Base-by-base conservation (phyloP, 495 filamentous ascomycete genomes). In the Penicillium soppii region DNA sequence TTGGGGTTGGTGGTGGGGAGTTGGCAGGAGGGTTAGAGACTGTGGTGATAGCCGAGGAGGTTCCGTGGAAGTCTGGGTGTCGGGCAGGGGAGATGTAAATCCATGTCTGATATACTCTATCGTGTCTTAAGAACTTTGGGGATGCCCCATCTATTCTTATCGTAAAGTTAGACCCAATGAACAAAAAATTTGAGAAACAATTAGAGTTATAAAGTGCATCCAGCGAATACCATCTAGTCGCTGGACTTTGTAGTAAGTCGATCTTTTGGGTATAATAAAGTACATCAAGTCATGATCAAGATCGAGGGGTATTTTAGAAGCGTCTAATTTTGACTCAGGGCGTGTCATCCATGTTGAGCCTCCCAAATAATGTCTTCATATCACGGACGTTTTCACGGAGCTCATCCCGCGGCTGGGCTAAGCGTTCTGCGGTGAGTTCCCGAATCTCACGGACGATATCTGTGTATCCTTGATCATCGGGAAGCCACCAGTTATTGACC, bases 401-500 rank as follows among this genome's bases (percentile, higher is more conserved):
- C 9, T 82, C 65, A 47, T 89, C 85, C 21, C 78, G 78, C 32
- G 76, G 81, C 53, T 83, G 83, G n/a, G 59, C 67, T 3, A 69
- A 73, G 39, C 88, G 83, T 42, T 92, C 86, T 54, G 88, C 82
- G 2, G 87, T 86, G 68, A 92, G 86, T 21, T 77, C 75, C n/a
- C 90, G 84, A 43, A 95, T 83, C 52, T 79, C 84, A 22, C 86
- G 87, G 27, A 95, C 74, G 25, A 94, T 79, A 5, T 80, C 75
- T 3, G 81, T 80, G 57, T 84, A 86, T 17, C 81, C 83, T 72
- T 91, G 87, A 59, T 91, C 82, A 60, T 91, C 82, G 2, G 91
- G 89, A 19, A 95, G 80, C 91, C 91, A 96, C 90, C 90, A 95
- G 30, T 86, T 78, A 44, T 80, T 75, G 50, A 89, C 75, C 43